Percentiles rank a stretch among this genome's conserved stretches.
Conservation (phyloP, 805 yeast species). For the Candida khao-thaluensis region DNA sequence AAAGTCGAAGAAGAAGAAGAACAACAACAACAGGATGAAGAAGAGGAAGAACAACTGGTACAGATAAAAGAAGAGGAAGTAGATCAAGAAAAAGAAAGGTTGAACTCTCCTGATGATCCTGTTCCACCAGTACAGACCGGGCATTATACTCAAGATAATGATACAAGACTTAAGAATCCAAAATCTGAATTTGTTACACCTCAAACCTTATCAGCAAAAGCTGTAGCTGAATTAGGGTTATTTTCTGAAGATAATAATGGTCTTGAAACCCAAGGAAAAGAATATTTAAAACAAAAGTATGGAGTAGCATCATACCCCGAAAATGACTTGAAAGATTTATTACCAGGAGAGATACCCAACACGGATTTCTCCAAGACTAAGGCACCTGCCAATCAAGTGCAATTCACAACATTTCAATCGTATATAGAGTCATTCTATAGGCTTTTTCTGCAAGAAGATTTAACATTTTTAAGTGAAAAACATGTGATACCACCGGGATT, state of each 20-base stretch:
- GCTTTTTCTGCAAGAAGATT: slow-evolving; percentile 74
- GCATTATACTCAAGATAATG: slow-evolving; percentile 50
- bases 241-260: slow-evolving; percentile 62
- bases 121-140: slow-evolving; percentile 50
- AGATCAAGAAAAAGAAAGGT: slow-evolving; percentile 7
- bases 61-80: neutral
- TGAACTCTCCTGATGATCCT: slow-evolving; percentile 31
- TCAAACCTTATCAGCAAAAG: slow-evolving; percentile 66
- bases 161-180: slow-evolving; percentile 65
- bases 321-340: slow-evolving; percentile 63
- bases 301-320: slow-evolving; percentile 92
- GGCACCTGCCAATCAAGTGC: slow-evolving; percentile 77
- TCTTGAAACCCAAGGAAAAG: slow-evolving; percentile 66
- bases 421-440: slow-evolving; percentile 85
- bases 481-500: slow-evolving; percentile 54
- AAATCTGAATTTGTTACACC: slow-evolving; percentile 72
- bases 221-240: slow-evolving; percentile 58
- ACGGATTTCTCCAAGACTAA: slow-evolving; percentile 81
- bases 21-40: neutral
- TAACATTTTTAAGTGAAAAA: slow-evolving; percentile 66
- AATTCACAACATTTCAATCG: slow-evolving; percentile 80
- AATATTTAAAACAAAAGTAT: slow-evolving; percentile 68
- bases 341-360: slow-evolving; percentile 89
- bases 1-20: neutral
- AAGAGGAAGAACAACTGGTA: neutral